A percentile compares a stretch with the other conserved stretches of the same genome.
Evolutionary conservation across 1,139 yeast species (phyloP).

Genomic region (Candida frijolesensis): DNA sequence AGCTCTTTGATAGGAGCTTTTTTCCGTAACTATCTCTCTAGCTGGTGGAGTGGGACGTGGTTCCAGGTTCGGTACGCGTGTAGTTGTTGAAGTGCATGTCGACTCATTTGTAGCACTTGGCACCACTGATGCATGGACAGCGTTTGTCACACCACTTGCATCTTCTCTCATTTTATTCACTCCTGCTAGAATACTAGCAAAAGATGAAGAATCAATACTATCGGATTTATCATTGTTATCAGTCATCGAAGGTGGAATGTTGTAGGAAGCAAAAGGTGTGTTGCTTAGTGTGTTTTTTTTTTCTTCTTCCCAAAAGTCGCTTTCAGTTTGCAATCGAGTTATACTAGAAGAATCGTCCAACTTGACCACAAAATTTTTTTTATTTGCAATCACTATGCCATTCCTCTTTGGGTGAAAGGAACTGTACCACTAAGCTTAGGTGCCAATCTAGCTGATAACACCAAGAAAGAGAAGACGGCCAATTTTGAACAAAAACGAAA

Average conservation of each 20-base stretch:
- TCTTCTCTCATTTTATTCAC: conserved; percentile 53
- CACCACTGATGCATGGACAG: not conserved
- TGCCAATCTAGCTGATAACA: not conserved
- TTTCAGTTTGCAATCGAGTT: too few relatives aligned
- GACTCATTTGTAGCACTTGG: conserved; percentile 6
- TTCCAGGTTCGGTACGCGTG: conserved; percentile 5
- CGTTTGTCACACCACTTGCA: conserved; percentile 19
- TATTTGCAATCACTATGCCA: too few relatives aligned
- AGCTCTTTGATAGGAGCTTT: conserved; percentile 8
- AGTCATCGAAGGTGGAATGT: conserved; percentile 1
- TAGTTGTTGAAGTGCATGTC: not conserved
- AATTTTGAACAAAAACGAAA: not conserved
- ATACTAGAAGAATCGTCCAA: too few relatives aligned
- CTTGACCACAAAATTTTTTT: too few relatives aligned
- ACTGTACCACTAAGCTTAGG: too few relatives aligned
- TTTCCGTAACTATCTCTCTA: conserved; percentile 1
- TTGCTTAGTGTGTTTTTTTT: not conserved
- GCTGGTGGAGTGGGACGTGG: conserved; percentile 5
- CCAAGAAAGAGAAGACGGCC: not conserved
- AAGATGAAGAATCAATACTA: conserved; percentile 53
- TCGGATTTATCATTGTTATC: conserved; percentile 4
- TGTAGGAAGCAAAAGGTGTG: not conserved
- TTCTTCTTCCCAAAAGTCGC: too few relatives aligned
- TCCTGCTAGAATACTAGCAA: conserved; percentile 65
- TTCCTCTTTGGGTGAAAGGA: too few relatives aligned